Conservation (phyloP, 441 rosid species). For the Capsella rubella region DNA sequence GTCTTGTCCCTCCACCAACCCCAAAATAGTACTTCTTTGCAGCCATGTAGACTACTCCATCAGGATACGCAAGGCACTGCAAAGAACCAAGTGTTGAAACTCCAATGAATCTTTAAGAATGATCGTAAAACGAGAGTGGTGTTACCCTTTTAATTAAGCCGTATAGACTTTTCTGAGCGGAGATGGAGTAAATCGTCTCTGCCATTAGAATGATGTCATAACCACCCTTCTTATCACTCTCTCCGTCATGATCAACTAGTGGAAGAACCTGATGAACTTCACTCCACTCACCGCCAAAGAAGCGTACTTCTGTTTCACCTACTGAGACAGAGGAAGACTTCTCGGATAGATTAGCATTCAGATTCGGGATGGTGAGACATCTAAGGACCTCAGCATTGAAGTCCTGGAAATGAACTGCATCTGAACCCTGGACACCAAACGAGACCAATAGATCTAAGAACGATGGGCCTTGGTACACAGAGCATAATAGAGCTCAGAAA, state of each 20-base stretch:
- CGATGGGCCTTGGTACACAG: constrained; percentile 5
- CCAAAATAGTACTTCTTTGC: constrained; percentile 96
- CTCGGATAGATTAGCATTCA: constrained; percentile 59
- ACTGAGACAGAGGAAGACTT: constrained; percentile 34
- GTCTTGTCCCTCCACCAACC: constrained; percentile 93
- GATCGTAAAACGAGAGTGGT: background rate
- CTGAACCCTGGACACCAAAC: constrained; percentile 65
- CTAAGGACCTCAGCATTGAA: constrained; percentile 87
- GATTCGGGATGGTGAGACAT: constrained; percentile 84
- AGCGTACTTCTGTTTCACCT: constrained; percentile 47
- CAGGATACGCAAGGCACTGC: constrained; percentile 67
- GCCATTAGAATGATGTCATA: constrained; percentile 91
- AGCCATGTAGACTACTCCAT: constrained; percentile 83
- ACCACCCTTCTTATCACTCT: constrained; percentile 52
- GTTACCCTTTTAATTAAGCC: constrained; percentile 77
- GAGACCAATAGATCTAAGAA: constrained; percentile 22
- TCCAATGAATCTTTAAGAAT: background rate
- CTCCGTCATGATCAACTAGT: constrained; percentile 39
- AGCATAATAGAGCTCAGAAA: constrained; percentile 18
- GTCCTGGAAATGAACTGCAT: constrained; percentile 79
- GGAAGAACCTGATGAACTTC: constrained; percentile 75
- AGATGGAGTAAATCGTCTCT: constrained; percentile 83
- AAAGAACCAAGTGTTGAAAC: constrained; percentile 28
- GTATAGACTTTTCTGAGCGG: constrained; percentile 73
- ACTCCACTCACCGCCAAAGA: constrained; percentile 93